Evolutionary conservation across 208 protist genomes (phyloP).

Genomic region (Acanthamoeba culbertsoni): DNA sequence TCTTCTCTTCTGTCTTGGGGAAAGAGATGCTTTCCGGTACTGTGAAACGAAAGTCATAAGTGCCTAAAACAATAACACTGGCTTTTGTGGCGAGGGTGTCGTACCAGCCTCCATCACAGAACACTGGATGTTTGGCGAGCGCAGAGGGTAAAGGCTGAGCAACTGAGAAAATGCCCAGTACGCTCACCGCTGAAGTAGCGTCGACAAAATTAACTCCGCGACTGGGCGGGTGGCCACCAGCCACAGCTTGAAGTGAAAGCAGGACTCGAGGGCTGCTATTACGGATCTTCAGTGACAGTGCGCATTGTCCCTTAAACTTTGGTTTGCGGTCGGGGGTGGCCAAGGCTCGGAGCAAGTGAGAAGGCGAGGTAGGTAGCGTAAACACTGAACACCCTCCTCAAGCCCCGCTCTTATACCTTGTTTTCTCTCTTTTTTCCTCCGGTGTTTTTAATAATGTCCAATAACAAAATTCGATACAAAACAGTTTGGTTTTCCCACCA

Average conservation of each 20-base stretch:
- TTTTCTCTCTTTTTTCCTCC: background rate
- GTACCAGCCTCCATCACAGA: constrained; percentile 3
- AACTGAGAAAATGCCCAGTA: background rate
- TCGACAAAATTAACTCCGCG: background rate
- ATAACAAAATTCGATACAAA: too few relatives aligned
- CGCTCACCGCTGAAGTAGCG: background rate
- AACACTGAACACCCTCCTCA: background rate
- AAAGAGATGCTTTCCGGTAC: constrained; percentile 89
- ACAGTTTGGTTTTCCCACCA: too few relatives aligned
- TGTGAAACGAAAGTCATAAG: background rate
- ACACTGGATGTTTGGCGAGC: background rate
- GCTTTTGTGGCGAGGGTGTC: background rate
- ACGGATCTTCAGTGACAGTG: too few relatives aligned
- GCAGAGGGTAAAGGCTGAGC: background rate
- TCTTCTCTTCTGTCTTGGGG: constrained; percentile 92
- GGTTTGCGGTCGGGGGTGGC: too few relatives aligned
- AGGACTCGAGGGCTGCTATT: too few relatives aligned
- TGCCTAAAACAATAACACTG: background rate
- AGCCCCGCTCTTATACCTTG: background rate
- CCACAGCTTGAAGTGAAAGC: too few relatives aligned
- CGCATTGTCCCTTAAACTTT: too few relatives aligned
- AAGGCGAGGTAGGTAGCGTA: background rate
- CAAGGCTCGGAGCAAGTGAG: background rate
- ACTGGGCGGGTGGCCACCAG: background rate
- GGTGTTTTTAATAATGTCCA: too few relatives aligned